These are phyloP conservation scores for Imleria badia DNA, from an alignment of 768 basidiomycete genomes.

Conservation along the genomic window DNA sequence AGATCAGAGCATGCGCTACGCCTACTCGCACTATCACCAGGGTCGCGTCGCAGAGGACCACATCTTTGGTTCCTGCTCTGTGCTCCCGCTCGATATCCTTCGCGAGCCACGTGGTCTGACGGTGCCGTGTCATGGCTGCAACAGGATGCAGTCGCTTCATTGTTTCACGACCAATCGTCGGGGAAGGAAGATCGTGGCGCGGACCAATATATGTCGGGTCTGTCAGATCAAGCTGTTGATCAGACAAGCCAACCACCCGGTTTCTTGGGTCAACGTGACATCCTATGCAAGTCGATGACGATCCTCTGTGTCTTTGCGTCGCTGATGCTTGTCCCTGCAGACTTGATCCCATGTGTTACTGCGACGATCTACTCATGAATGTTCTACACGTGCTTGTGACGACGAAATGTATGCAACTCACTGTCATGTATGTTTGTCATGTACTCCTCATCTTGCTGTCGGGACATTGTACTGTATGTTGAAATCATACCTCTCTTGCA, in stretches of 20 bases:
- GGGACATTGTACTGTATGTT: not conserved
- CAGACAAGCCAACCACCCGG: constrained; percentile 19
- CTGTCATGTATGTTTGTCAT: not conserved
- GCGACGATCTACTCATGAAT: constrained; percentile 1
- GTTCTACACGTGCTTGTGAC: not conserved
- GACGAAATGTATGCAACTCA: not conserved
- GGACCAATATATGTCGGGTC: constrained; percentile 27
- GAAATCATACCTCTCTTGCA: not conserved
- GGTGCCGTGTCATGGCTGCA: constrained; percentile 26
- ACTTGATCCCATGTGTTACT: not conserved
- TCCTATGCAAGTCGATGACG: constrained; percentile 12
- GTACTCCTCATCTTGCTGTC: not conserved
- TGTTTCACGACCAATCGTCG: constrained; percentile 24
- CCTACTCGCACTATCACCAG: constrained; percentile 27
- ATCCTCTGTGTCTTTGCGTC: not conserved
- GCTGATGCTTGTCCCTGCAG: constrained; percentile 13
- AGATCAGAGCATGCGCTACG: constrained; percentile 31
- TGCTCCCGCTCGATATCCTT: constrained; percentile 30
- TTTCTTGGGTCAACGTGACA: constrained; percentile 22
- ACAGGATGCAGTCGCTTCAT: constrained; percentile 28
- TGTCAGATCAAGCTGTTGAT: constrained; percentile 34
- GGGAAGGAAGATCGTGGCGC: constrained; percentile 18
- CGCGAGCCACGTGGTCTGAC: constrained; percentile 25
- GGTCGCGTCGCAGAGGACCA: constrained; percentile 27
- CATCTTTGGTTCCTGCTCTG: constrained; percentile 20